Base-by-base conservation (phyloP, 352 stramenopile species). In the Globisporangium nagaii region DNA sequence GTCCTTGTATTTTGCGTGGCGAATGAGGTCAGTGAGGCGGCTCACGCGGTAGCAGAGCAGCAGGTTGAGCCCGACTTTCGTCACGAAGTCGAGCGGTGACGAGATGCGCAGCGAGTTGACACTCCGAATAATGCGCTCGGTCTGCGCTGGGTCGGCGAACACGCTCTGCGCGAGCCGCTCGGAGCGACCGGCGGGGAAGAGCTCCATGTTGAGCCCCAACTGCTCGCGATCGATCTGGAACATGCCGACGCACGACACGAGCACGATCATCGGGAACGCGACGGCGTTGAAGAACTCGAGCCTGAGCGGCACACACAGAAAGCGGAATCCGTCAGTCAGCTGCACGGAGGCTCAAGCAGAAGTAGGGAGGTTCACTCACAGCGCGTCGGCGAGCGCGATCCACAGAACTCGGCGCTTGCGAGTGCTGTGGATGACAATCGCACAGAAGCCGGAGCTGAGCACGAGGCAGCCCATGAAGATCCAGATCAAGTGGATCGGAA, bases 221-320 rank as follows among this genome's bases (percentile, higher is more conserved):
- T 65, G 61, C 12, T 60, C 48, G 3, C 57, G 59, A 19, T 70
- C 59, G 39, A 78, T 65, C 12, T 45, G 50, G n/a, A 83, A 75
- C 4, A 56, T 59, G 2, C 40, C 54, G 10, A 75, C 35, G 24
- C 66, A 69, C 28, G 75, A 74, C 5, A 64, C 3, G 4, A 75
- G 35, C 3, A 68, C 54, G n/a, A 68, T 19, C 20, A 79, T 63
- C 0, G 70, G 72, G 31, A 66, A 79, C 1, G 56, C 52, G 20
- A 79, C 46, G 1, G 57, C 57, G 11, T 75, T 62, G 12, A 70
- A 54, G 2, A 71, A 49, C 25, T 79, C 65, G 30, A 79, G 62
- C 3, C 69, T 82, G 34, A 6, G 22, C 30, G 7, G 3, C 27
- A 41, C 12, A 45, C 2, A 13, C 7, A 13, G 17, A 22, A 0